phyloP scores from a whole-genome alignment of 2,329 filamentous ascomycete genomes.

The Aureobasidium mangrovei region DNA sequence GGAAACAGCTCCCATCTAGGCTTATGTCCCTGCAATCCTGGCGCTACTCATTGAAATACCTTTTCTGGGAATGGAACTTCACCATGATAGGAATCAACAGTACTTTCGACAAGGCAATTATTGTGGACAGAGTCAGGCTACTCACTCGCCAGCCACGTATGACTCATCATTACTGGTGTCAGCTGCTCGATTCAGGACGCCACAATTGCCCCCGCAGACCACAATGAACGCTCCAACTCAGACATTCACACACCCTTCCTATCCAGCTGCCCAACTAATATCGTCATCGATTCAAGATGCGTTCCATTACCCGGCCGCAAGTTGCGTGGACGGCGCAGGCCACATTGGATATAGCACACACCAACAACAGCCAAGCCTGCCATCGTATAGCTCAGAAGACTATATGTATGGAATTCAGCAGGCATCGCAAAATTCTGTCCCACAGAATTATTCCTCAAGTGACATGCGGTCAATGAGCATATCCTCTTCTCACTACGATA shows the following conservation, averaged over 20 bases:
- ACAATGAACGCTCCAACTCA: neutral
- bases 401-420: neutral
- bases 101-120: neutral
- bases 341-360: neutral
- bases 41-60: neutral
- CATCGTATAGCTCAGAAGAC: neutral
- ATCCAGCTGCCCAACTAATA: neutral
- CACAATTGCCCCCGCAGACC: neutral
- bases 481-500: neutral
- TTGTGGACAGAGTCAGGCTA: neutral
- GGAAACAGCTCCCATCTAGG: neutral
- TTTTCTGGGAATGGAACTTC: neutral
- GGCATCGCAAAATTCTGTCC: neutral
- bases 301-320: neutral
- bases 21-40: neutral
- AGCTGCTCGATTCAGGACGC: neutral
- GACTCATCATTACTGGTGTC: neutral
- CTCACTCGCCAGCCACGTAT: neutral
- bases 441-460: neutral
- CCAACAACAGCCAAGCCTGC: neutral
- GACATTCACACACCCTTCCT: neutral
- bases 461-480: neutral
- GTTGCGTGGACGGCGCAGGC: neutral
- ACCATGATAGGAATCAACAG: neutral
- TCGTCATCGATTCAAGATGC: neutral